Percentiles rank a stretch among this genome's conserved stretches.
Evolutionary conservation across 208 protist species (phyloP).

Genomic region (Trypanosoma brucei): DNA sequence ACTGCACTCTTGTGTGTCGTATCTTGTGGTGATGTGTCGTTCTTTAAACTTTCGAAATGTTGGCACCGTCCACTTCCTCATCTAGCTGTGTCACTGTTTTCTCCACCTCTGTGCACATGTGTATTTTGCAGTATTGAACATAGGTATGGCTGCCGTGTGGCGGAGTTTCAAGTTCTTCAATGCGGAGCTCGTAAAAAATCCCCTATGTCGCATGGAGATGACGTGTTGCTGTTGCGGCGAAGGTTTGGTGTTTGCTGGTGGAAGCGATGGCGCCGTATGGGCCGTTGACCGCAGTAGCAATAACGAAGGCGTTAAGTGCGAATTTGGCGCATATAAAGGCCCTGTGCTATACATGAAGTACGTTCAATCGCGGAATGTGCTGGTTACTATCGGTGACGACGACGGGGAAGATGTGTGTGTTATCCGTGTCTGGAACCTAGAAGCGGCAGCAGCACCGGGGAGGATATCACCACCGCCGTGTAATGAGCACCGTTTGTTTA

Average conservation of each 20-base stretch:
- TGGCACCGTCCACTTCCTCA: neutral
- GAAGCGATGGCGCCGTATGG: slow-evolving; percentile 68
- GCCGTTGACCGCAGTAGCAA: slow-evolving; percentile 58
- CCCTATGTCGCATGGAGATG: slow-evolving; percentile 51
- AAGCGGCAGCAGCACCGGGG: slow-evolving; percentile 14
- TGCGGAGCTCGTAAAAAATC: slow-evolving; percentile 27
- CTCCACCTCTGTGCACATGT: neutral
- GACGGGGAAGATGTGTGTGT: slow-evolving; percentile 47
- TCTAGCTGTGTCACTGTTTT: neutral
- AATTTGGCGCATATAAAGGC: slow-evolving; percentile 79
- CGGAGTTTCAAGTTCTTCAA: slow-evolving; percentile 75
- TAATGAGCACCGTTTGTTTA: slow-evolving; percentile 44
- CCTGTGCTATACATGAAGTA: slow-evolving; percentile 67
- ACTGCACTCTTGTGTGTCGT: no score
- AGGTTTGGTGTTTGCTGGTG: slow-evolving; percentile 81
- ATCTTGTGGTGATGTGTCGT: neutral
- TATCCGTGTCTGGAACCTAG: slow-evolving; percentile 50
- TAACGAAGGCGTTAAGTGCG: slow-evolving; percentile 13
- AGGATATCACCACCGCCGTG: slow-evolving; percentile 30
- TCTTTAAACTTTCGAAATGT: neutral
- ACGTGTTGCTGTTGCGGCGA: slow-evolving; percentile 70
- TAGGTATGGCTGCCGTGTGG: slow-evolving; percentile 31
- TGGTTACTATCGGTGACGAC: slow-evolving; percentile 84
- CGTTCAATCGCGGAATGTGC: slow-evolving; percentile 36
- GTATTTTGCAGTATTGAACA: slow-evolving; percentile 1